Conservation (phyloP, 2,329 filamentous ascomycete species). For the Drechmeria coniospora region DNA sequence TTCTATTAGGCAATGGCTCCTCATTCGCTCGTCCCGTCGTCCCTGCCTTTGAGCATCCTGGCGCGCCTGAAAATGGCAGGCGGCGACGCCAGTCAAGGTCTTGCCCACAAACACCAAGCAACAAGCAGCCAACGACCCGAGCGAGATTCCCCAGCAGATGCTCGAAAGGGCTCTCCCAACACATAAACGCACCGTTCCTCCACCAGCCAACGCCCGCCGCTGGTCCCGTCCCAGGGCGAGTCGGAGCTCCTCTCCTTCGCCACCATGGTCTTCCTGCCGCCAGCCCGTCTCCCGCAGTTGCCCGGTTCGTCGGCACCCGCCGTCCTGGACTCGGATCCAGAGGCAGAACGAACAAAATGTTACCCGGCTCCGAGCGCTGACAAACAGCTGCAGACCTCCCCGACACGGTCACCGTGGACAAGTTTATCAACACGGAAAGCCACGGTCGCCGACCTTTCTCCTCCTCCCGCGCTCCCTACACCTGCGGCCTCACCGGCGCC, state of each 20-base stretch:
- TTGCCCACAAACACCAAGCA: too few species aligned
- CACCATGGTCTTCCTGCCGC: constrained; percentile 41
- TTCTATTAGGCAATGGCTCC: too few species aligned
- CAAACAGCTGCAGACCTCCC: constrained; percentile 35
- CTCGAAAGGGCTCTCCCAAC: too few species aligned
- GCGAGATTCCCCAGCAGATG: background rate
- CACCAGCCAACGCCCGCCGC: too few species aligned
- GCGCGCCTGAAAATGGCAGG: too few species aligned
- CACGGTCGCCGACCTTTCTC: constrained; percentile 51
- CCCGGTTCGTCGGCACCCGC: constrained; percentile 26
- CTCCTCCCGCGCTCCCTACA: constrained; percentile 55
- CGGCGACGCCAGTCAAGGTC: too few species aligned
- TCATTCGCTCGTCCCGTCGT: too few species aligned
- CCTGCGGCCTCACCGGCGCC: constrained; percentile 58
- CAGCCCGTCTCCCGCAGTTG: constrained; percentile 44
- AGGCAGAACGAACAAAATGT: too few species aligned
- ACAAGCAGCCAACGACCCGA: too few species aligned
- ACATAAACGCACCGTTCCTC: too few species aligned
- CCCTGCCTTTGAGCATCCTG: too few species aligned
- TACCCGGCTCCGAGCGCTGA: background rate
- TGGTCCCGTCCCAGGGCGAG: too few species aligned
- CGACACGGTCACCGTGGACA: constrained; percentile 56
- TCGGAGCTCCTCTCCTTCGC: background rate
- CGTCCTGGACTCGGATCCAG: constrained; percentile 1
- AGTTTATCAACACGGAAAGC: constrained; percentile 62